Evolutionary conservation across 2,329 filamentous ascomycete genomes (phyloP).

Genomic region (Neonectria coccinea): DNA sequence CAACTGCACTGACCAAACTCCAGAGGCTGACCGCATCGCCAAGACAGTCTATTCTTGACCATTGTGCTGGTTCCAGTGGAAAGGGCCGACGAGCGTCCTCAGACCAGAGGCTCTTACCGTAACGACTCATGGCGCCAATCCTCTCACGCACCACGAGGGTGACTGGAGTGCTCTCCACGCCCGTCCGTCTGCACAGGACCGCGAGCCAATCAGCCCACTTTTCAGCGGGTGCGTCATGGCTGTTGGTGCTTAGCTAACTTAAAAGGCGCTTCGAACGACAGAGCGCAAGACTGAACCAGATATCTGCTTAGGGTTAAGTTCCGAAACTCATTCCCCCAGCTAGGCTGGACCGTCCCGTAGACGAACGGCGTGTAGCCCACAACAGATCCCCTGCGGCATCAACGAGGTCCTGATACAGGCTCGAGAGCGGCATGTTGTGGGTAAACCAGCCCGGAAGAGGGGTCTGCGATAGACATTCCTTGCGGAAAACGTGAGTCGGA

Average conservation of each 20-base stretch:
- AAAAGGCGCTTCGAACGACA: conserved; percentile 79
- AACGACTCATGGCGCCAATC: conserved; percentile 78
- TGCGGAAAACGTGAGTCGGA: conserved; percentile 78
- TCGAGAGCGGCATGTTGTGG: conserved; percentile 68
- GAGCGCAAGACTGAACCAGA: conserved; percentile 82
- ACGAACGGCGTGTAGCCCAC: conserved; percentile 52
- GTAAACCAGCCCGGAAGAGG: conserved; percentile 51
- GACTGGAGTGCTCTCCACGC: conserved; percentile 68
- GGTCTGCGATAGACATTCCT: conserved; percentile 70
- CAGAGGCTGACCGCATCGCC: conserved; percentile 48
- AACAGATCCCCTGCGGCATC: conserved; percentile 61
- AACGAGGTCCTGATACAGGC: conserved; percentile 68
- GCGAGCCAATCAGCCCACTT: conserved; percentile 57
- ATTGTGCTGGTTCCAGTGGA: conserved; percentile 72
- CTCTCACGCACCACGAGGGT: conserved; percentile 64
- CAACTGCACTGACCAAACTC: conserved; percentile 32
- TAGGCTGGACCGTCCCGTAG: conserved; percentile 55
- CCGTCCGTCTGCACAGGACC: conserved; percentile 58
- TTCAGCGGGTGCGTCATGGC: conserved; percentile 59
- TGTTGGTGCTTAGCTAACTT: conserved; percentile 55
- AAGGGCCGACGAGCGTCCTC: conserved; percentile 81
- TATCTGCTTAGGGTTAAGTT: conserved; percentile 95
- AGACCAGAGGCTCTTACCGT: conserved; percentile 78
- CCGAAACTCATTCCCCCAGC: conserved; percentile 75
- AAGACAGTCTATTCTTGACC: conserved; percentile 58